Percentiles rank a stretch among this genome's conserved stretches.
phyloP scores from a whole-genome alignment of 2,329 filamentous ascomycete species.

The Acephala macrosclerotiorum region DNA sequence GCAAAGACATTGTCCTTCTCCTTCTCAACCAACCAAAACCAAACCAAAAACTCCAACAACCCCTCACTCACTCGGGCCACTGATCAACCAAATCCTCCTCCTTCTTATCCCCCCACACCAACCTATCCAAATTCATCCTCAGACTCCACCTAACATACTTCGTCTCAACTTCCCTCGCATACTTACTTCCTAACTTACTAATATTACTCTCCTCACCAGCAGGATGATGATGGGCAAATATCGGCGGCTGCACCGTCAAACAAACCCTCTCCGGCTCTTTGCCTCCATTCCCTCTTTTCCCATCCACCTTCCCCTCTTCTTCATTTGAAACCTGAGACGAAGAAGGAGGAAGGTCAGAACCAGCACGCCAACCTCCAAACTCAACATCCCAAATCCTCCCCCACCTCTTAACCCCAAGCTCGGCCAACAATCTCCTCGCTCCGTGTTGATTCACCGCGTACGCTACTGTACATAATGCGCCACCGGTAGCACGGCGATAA shows the following conservation, averaged over 20 bases:
- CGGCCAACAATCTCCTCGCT: constrained; percentile 27
- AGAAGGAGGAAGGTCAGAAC: constrained; percentile 6
- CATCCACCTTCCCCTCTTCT: not conserved
- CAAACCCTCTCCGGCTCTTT: constrained; percentile 31
- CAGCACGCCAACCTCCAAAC: constrained; percentile 33
- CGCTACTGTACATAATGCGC: constrained; percentile 31
- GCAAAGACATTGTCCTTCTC: not conserved
- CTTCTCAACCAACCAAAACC: not conserved
- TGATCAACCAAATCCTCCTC: constrained; percentile 28
- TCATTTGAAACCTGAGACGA: constrained; percentile 1
- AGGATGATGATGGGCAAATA: constrained; percentile 35
- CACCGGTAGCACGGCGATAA: constrained; percentile 29
- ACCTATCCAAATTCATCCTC: constrained; percentile 30
- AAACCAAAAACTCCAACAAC: not conserved
- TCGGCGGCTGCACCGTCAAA: constrained; percentile 29
- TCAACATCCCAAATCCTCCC: constrained; percentile 30
- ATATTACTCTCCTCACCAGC: constrained; percentile 31
- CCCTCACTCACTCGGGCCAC: constrained; percentile 28
- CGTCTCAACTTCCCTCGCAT: constrained; percentile 30
- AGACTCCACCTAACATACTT: constrained; percentile 33
- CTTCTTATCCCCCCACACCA: constrained; percentile 26
- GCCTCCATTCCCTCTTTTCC: constrained; percentile 10
- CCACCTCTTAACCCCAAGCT: constrained; percentile 31
- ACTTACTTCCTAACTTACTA: constrained; percentile 30
- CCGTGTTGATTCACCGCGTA: constrained; percentile 32